Evolutionary conservation across 768 basidiomycete genomes (phyloP).

Genomic region (Cantharellus anzutake): DNA sequence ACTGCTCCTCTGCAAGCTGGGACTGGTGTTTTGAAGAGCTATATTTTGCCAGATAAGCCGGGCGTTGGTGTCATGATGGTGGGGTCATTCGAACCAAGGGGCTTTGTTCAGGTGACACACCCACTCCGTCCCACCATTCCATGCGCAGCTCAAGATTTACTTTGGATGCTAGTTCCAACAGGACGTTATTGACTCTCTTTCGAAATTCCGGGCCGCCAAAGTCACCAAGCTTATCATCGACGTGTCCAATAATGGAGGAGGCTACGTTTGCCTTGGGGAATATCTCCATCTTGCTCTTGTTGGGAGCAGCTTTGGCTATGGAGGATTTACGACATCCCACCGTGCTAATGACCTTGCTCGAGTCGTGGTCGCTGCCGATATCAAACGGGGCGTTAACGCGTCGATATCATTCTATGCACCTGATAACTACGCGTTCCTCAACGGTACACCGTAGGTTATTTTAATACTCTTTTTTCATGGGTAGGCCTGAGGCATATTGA

Average conservation of each 20-base stretch:
- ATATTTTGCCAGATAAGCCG: not conserved
- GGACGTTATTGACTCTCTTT: constrained; percentile 28
- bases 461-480: too few species aligned
- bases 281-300: constrained; percentile 40
- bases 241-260: constrained; percentile 46
- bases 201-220: constrained; percentile 27
- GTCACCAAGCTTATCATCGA: constrained; percentile 37
- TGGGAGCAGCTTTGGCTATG: constrained; percentile 27
- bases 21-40: not conserved
- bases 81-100: not conserved
- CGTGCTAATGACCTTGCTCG: not conserved
- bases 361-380: not conserved
- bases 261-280: constrained; percentile 40
- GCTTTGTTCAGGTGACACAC: constrained; percentile 16
- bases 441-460: constrained; percentile 21
- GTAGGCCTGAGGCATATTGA: too few species aligned
- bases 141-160: constrained; percentile 5
- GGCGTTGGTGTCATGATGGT: not conserved
- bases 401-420: constrained; percentile 37
- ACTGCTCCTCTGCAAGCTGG: not conserved
- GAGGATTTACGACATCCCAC: constrained; percentile 13
- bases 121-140: constrained; percentile 20
- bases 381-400: not conserved
- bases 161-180: constrained; percentile 26
- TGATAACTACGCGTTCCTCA: constrained; percentile 34